Evolutionary conservation across 225 moss, liverwort and hornwort genomes (phyloP), one percentile per base, ranked within the genome.

Genomic region (Physcomitrellopsis africana): DNA sequence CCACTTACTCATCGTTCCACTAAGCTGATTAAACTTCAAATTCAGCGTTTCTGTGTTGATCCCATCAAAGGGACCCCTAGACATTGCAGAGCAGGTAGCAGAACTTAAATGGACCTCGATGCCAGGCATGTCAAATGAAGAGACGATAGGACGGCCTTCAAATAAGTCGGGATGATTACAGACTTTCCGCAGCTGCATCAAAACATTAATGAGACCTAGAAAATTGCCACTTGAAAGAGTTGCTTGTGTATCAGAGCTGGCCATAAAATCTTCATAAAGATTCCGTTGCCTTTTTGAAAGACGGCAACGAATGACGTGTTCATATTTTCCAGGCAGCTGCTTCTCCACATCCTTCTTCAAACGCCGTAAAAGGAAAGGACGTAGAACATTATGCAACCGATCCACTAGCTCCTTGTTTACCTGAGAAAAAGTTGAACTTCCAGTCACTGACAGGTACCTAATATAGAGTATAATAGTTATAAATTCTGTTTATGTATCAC

Each of bases 281-380:
- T 97, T 94, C 37, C 97, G 94, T 77, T 97, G 97, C 58, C 97
- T 82, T 77, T 97, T 97, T 20, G 97, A 97, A 20, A 97, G 93
- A 13, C 97, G 88, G 73, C 97, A 97, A 55, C 86, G 89, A 52
- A 97, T 80, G 53, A 97, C 97, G 68, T 97, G 97, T 78, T 97
- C 97, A 83, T 90, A 94, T 29, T 97, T 97, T n/a, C 91, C 90
- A 23, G 97, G 97, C 54, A 97, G 93, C 72, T 97, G 97, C 81
- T 97, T 97, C 86, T 97, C 97, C 75, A 97, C 97, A 81, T 97
- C 97, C 80, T 97, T 89, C 86, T 97, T 97, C 84, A 97, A 76
- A 23, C 97, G 92, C 53, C 97, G 90, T 46, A 97, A 79, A 81
- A 97, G 80, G 60, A 97, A 97, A 9, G 97, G 97, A 22, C 97